Conservation (phyloP, 805 yeast species). For the Tanozyma kutaoensis region DNA sequence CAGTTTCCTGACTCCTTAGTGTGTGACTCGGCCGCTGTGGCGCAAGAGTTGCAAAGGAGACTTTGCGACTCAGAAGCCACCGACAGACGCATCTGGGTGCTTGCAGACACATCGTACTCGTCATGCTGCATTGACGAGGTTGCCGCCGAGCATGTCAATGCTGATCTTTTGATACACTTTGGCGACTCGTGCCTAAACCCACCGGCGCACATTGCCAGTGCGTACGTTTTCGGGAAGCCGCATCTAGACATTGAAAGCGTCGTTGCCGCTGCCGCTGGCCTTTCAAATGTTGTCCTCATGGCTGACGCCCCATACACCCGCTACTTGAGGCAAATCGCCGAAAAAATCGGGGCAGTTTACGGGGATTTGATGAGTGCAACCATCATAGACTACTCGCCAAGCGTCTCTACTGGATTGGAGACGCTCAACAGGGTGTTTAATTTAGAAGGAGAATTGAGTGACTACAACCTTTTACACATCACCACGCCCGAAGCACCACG, state of each 20-base stretch:
- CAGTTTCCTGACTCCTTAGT: conserved; percentile 84
- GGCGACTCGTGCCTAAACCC: conserved; percentile 92
- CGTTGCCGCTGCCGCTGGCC: conserved; percentile 24
- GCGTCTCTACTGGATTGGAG: neutral
- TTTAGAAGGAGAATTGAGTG: conserved; percentile 18
- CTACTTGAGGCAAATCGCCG: conserved; percentile 26
- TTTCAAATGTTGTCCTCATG: conserved; percentile 42
- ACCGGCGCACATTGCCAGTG: conserved; percentile 56
- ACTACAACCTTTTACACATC: conserved; percentile 55
- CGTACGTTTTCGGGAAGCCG: conserved; percentile 70
- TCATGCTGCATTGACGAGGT: conserved; percentile 95
- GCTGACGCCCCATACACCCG: conserved; percentile 59
- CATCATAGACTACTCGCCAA: conserved; percentile 25
- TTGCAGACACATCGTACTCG: conserved; percentile 94
- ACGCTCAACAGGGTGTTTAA: conserved; percentile 9
- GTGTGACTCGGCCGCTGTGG: conserved; percentile 64
- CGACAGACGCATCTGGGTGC: conserved; percentile 66
- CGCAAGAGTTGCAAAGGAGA: conserved; percentile 34
- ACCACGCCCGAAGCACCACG: conserved; percentile 70
- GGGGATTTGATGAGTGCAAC: conserved; percentile 25
- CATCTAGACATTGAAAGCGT: conserved; percentile 30
- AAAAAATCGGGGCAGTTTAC: conserved; percentile 10
- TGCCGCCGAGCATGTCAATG: conserved; percentile 84
- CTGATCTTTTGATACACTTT: conserved; percentile 80
- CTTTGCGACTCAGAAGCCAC: conserved; percentile 7